Evolutionary conservation across 805 yeast species (phyloP).

Genomic region (Wickerhamiella nectarea): DNA sequence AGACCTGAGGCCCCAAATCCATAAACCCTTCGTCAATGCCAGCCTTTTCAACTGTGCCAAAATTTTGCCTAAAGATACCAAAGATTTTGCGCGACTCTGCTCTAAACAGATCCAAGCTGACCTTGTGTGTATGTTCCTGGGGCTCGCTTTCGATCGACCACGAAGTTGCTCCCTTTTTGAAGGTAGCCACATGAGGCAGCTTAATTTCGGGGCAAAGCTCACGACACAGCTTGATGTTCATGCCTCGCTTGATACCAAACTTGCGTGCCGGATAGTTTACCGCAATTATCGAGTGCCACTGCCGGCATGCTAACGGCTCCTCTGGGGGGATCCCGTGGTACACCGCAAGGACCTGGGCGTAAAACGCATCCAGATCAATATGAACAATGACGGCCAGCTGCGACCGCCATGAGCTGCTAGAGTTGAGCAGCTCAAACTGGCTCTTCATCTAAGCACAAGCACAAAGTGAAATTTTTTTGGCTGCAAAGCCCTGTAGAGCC

Average conservation of each 20-base stretch:
- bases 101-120: constrained; percentile 81
- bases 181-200: constrained; percentile 87
- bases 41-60: constrained; percentile 75
- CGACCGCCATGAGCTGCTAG: constrained; percentile 31
- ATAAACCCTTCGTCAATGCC: constrained; percentile 89
- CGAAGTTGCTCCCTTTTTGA: constrained; percentile 66
- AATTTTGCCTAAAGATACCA: constrained; percentile 43
- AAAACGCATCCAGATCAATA: constrained; percentile 87
- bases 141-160: constrained; percentile 59
- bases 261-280: constrained; percentile 70
- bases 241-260: constrained; percentile 71
- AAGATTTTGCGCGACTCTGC: constrained; percentile 73
- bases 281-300: constrained; percentile 84
- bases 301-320: constrained; percentile 87
- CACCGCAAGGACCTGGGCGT: constrained; percentile 84
- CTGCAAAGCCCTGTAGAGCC: neutral
- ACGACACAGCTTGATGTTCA: constrained; percentile 50
- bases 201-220: constrained; percentile 63
- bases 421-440: constrained; percentile 5
- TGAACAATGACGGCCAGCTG: constrained; percentile 72
- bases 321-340: constrained; percentile 48
- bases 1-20: constrained; percentile 62
- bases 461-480: neutral
- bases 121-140: constrained; percentile 49
- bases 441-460: neutral